Evolutionary conservation across 805 yeast species (phyloP), one percentile per base, ranked within the genome.

Genomic region (Metschnikowia kofuensis): DNA sequence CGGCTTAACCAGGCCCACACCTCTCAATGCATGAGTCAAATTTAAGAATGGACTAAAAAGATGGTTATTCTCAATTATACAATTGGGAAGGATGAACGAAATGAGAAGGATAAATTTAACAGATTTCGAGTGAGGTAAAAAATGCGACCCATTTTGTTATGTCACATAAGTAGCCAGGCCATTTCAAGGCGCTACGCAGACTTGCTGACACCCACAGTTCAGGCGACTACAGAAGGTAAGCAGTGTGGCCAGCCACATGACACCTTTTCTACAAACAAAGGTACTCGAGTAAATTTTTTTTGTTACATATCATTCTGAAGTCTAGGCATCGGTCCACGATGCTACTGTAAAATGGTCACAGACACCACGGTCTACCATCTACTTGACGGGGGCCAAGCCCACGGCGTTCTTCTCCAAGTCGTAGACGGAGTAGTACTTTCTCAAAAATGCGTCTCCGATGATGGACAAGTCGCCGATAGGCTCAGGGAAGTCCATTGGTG

Each of bases 391-490:
- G 44, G 98, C 99, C 69, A 94, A 84, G 62, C 98, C 98, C 63
- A 94, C 97, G 44, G 96, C 95, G 68, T 92, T 77, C 69, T 84
- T 82, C 64, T 88, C 89, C 63, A 92, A 69, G 69, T 94, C 98
- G 72, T 94, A 94, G 58, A 94, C 80, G 26, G 97, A 89, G 79
- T 94, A 94, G 78, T 83, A 92, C 66, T 78, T 87, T 78, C 99
- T 89, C 74, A 94, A 82, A 85, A 94, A 94, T 13, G 98, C 92
- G 66, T 94, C 99, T 66, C 99, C 99, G 59, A 94, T 75, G 63
- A 94, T 92, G 50, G 97, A 96, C 72, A 94, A 72, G 58, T 96
- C 97, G 51, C 98, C 98, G 62, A 92, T 85, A 54, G 97, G 97
- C 62, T 84, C 89, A 46, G 98, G 98, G 83, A 94, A 82, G 67